phyloP scores from a whole-genome alignment of 371 early-diverging fungal genomes.

The Caulochytrium protostelioides region DNA sequence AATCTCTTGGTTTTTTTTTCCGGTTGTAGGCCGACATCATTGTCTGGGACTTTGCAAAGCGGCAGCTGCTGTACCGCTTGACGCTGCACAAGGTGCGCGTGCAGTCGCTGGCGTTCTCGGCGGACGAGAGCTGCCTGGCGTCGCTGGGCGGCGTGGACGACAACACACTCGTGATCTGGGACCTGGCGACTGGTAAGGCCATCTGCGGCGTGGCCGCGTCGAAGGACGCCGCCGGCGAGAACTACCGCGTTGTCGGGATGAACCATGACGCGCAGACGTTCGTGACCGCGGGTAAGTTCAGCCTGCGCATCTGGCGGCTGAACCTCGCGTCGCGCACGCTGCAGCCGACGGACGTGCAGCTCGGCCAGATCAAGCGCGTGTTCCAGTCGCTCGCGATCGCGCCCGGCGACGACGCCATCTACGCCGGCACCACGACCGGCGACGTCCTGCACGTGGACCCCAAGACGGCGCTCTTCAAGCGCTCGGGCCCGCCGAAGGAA shows the following conservation, averaged over 20 bases:
- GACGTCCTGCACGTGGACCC: conserved; percentile 25
- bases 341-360: conserved; percentile 21
- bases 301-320: conserved; percentile 24
- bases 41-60: conserved; percentile 27
- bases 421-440: conserved; percentile 35
- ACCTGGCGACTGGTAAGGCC: conserved; percentile 19
- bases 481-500: conserved; percentile 27
- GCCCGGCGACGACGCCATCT: conserved; percentile 25
- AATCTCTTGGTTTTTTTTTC: background rate
- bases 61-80: conserved; percentile 12
- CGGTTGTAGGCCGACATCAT: conserved; percentile 36
- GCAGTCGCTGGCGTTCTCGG: conserved; percentile 26
- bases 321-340: conserved; percentile 20
- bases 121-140: conserved; percentile 19
- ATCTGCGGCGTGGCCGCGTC: conserved; percentile 29
- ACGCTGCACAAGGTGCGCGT: conserved; percentile 32
- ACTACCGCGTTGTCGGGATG: conserved; percentile 17
- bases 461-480: conserved; percentile 22
- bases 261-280: conserved; percentile 20
- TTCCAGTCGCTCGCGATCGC: conserved; percentile 26
- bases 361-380: conserved; percentile 32
- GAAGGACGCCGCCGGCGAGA: conserved; percentile 23
- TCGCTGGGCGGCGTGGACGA: conserved; percentile 31
- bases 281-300: conserved; percentile 26
- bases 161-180: conserved; percentile 30